A percentile compares a stretch with the other conserved stretches of the same genome.
Conservation (phyloP, 2,329 filamentous ascomycete species). For the Tolypocladium ophioglossoides region DNA sequence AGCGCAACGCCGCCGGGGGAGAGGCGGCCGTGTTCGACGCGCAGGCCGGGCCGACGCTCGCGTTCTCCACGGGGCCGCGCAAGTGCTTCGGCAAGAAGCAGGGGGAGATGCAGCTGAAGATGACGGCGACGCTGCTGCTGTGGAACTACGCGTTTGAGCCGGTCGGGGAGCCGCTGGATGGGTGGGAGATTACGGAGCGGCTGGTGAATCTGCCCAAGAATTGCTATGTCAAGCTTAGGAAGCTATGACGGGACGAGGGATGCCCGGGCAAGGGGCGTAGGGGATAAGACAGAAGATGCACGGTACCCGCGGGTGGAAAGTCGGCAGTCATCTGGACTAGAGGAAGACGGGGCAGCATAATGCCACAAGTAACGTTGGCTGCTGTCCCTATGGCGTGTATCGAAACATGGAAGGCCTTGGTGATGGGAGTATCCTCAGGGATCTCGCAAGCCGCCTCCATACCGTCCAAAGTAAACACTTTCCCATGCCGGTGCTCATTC, state of each 20-base stretch:
- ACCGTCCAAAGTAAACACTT: neutral
- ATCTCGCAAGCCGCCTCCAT: neutral
- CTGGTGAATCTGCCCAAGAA: constrained; percentile 15
- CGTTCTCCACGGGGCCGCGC: constrained; percentile 24
- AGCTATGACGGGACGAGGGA: neutral
- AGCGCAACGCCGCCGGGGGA: constrained; percentile 3
- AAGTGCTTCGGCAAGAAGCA: constrained; percentile 28
- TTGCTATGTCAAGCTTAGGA: constrained; percentile 15
- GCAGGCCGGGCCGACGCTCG: constrained; percentile 21
- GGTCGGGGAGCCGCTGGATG: constrained; percentile 7
- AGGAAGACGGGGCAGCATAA: neutral
- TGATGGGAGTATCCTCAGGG: neutral
- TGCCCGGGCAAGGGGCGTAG: neutral
- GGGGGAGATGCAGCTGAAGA: constrained; percentile 23
- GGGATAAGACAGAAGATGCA: neutral
- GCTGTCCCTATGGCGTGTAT: neutral
- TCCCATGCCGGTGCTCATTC: neutral
- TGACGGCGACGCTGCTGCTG: constrained; percentile 23
- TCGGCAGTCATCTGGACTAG: neutral
- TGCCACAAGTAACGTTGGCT: neutral
- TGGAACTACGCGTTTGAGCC: constrained; percentile 25
- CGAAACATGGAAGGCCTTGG: neutral
- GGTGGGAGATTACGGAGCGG: constrained; percentile 10
- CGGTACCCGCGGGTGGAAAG: neutral
- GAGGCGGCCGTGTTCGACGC: constrained; percentile 15